phyloP scores from a whole-genome alignment of 2,329 filamentous ascomycete genomes.

The Xylariales sp. region DNA sequence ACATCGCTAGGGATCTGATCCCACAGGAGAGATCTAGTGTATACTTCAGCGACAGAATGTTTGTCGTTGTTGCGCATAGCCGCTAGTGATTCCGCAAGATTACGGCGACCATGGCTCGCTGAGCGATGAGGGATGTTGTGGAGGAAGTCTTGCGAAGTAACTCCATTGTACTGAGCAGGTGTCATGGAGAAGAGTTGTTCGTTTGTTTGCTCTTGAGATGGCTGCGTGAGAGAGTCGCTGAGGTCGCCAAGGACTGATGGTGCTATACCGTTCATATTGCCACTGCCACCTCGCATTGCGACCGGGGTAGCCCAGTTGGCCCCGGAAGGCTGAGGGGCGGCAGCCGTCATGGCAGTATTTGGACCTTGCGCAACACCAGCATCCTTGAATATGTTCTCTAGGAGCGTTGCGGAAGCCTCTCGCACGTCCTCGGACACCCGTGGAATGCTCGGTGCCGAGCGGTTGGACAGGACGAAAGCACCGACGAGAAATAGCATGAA shows the following conservation, averaged over 20 bases:
- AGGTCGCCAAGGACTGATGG: slow-evolving; percentile 62
- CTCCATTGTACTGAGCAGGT: slow-evolving; percentile 80
- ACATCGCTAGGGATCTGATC: slow-evolving; percentile 91
- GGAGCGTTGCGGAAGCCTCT: slow-evolving; percentile 69
- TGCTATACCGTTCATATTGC: slow-evolving; percentile 44
- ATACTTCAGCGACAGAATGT: slow-evolving; percentile 77
- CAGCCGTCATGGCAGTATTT: slow-evolving; percentile 35
- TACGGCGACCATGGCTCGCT: slow-evolving; percentile 62
- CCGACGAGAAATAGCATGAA: slow-evolving; percentile 96
- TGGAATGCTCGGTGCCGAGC: slow-evolving; percentile 65
- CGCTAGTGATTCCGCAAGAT: slow-evolving; percentile 74
- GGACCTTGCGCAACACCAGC: slow-evolving; percentile 55
- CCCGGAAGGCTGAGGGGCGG: slow-evolving; percentile 50
- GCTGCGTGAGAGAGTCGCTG: slow-evolving; percentile 64
- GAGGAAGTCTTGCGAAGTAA: slow-evolving; percentile 71
- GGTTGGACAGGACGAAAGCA: slow-evolving; percentile 90
- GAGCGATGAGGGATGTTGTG: slow-evolving; percentile 49
- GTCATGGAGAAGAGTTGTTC: slow-evolving; percentile 86
- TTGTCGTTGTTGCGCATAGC: slow-evolving; percentile 71
- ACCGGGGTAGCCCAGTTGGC: slow-evolving; percentile 39
- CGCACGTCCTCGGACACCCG: slow-evolving; percentile 77
- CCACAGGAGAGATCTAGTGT: slow-evolving; percentile 88
- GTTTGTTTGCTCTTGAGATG: slow-evolving; percentile 78
- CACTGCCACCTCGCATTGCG: slow-evolving; percentile 35
- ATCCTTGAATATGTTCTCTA: slow-evolving; percentile 79